Conservation (phyloP, 2,329 filamentous ascomycete genomes). For the Fusarium sp. region DNA sequence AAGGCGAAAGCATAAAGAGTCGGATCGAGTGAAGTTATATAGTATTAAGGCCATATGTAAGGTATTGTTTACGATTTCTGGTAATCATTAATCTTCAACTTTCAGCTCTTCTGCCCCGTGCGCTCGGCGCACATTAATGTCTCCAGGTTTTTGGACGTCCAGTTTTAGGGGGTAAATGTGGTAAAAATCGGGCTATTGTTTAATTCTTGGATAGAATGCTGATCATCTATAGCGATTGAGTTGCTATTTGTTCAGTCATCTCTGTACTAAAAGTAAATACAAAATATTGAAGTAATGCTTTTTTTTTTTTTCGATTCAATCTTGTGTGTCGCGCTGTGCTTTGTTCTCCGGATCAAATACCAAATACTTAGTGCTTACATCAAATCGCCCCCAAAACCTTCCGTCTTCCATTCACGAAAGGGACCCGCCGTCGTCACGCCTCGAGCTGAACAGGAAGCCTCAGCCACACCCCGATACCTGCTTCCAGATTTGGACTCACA, state of each 20-base stretch:
- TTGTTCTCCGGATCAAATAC: conserved; percentile 14
- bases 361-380: conserved; percentile 27
- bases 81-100: background rate
- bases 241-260: background rate
- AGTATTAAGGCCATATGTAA: background rate
- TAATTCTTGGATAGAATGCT: background rate
- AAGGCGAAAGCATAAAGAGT: background rate
- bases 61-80: background rate
- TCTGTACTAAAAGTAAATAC: background rate
- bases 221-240: conserved; percentile 7
- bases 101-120: background rate
- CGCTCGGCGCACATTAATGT: background rate
- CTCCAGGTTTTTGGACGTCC: conserved; percentile 5
- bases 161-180: background rate
- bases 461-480: conserved; percentile 27
- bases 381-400: conserved; percentile 15
- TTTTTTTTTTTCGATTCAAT: background rate
- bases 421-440: conserved; percentile 33
- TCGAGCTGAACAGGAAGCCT: conserved; percentile 28
- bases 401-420: background rate
- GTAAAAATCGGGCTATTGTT: background rate
- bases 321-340: background rate
- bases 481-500: conserved; percentile 8
- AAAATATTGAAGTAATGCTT: background rate
- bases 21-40: background rate